Percentiles rank a stretch among this genome's conserved stretches.
Evolutionary conservation across 208 protist genomes (phyloP).

Genomic region (Strigomonas oncopelti): DNA sequence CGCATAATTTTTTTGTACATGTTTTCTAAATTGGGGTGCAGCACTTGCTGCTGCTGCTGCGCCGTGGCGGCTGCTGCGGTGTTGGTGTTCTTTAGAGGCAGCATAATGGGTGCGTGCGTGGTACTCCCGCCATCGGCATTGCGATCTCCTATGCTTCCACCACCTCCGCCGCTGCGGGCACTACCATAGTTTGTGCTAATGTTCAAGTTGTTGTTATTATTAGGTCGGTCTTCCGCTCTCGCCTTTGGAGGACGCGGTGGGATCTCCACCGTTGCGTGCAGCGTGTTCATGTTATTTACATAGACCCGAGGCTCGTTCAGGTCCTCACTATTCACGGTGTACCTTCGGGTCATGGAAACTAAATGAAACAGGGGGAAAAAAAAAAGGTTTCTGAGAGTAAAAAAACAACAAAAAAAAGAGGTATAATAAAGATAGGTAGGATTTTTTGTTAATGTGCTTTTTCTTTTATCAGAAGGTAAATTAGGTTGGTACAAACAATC

Average conservation of each 20-base stretch:
- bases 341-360: conserved; percentile 6
- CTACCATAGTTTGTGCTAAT: background rate
- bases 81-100: background rate
- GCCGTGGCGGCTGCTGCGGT: no score
- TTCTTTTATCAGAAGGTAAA: no score
- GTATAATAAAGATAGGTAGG: conserved; percentile 1
- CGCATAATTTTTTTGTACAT: conserved; percentile 86
- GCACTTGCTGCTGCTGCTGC: conserved; percentile 4
- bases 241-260: conserved; percentile 25
- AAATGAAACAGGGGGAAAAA: background rate
- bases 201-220: background rate
- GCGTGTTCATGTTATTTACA: conserved; percentile 87
- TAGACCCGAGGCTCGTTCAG: conserved; percentile 48
- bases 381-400: conserved; percentile 1
- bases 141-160: background rate
- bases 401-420: conserved; percentile 12
- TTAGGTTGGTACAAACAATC: no score
- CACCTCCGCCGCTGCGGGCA: background rate
- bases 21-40: conserved; percentile 68
- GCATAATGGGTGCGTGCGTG: background rate
- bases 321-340: conserved; percentile 18
- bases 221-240: background rate
- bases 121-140: background rate
- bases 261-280: conserved; percentile 43
- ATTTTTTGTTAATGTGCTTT: background rate